phyloP scores from a whole-genome alignment of 768 basidiomycete species.

The Lactarius pseudohatsudake region DNA sequence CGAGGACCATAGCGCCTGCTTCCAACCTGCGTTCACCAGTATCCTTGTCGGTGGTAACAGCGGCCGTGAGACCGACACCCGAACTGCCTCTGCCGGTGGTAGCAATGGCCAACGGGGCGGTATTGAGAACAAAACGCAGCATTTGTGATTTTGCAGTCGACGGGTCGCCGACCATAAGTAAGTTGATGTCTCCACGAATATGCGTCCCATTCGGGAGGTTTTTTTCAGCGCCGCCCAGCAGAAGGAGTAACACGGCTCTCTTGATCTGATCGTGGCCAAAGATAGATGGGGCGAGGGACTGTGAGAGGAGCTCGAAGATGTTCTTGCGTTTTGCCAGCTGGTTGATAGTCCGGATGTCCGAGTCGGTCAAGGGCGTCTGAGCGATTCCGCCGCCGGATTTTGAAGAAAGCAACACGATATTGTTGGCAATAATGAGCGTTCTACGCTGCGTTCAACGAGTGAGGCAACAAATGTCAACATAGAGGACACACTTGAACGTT shows the following conservation, averaged over 20 bases:
- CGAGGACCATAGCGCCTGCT: constrained; percentile 99
- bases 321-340: constrained; percentile 84
- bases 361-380: constrained; percentile 86
- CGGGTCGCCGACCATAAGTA: constrained; percentile 99
- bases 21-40: constrained; percentile 96
- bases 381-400: constrained; percentile 96
- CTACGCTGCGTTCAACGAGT: constrained; percentile 41
- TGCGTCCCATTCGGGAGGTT: constrained; percentile 97
- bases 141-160: constrained; percentile 98
- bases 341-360: constrained; percentile 94
- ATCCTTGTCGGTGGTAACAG: constrained; percentile 97
- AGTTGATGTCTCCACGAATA: constrained; percentile 98
- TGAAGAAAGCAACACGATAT: constrained; percentile 90
- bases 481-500: constrained; percentile 80
- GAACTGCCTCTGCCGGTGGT: constrained; percentile 97
- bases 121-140: constrained; percentile 92
- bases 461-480: not conserved
- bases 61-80: constrained; percentile 98
- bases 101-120: constrained; percentile 95
- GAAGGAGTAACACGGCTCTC: constrained; percentile 84
- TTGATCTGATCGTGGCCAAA: constrained; percentile 97
- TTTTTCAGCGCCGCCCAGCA: constrained; percentile 97
- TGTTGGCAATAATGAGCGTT: constrained; percentile 91
- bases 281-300: constrained; percentile 96
- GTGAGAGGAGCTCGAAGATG: constrained; percentile 85